phyloP scores from a whole-genome alignment of 1,284 basidiomycete genomes.

The Ganoderma leucocontextum region DNA sequence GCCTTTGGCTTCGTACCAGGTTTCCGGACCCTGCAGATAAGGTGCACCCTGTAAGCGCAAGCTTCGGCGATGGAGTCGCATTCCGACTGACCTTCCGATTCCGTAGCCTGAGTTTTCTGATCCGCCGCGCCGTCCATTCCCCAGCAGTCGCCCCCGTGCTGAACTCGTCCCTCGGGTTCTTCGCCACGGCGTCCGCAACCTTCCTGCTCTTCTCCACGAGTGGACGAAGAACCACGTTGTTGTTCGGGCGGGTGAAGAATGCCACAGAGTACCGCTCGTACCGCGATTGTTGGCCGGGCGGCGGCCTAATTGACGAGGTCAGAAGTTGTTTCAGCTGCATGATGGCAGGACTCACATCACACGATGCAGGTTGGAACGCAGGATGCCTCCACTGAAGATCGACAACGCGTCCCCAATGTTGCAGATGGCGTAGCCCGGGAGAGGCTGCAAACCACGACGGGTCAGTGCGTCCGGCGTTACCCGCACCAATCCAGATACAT shows the following conservation, averaged over 20 bases:
- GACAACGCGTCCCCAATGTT: slow-evolving; percentile 48
- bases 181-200: slow-evolving; percentile 51
- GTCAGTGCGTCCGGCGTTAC: slow-evolving; percentile 3
- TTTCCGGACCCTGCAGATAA: slow-evolving; percentile 34
- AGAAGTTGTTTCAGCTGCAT: slow-evolving; percentile 7
- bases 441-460: slow-evolving; percentile 38
- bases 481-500: slow-evolving; percentile 22
- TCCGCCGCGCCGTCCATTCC: slow-evolving; percentile 58
- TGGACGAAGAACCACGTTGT: slow-evolving; percentile 41
- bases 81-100: slow-evolving; percentile 48
- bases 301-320: slow-evolving; percentile 36
- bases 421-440: slow-evolving; percentile 47
- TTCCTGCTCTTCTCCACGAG: slow-evolving; percentile 55
- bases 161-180: slow-evolving; percentile 44
- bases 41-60: not conserved
- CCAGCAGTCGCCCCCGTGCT: slow-evolving; percentile 51
- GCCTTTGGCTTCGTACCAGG: slow-evolving; percentile 37
- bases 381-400: slow-evolving; percentile 50
- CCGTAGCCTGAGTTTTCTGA: slow-evolving; percentile 54
- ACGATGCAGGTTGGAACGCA: slow-evolving; percentile 48
- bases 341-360: slow-evolving; percentile 40
- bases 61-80: slow-evolving; percentile 13
- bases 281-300: slow-evolving; percentile 44
- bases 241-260: slow-evolving; percentile 49
- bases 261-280: slow-evolving; percentile 46